A percentile compares a stretch with the other conserved stretches of the same genome.
Evolutionary conservation across 352 stramenopile species (phyloP).

Genomic region (Phytophthora kernoviae): DNA sequence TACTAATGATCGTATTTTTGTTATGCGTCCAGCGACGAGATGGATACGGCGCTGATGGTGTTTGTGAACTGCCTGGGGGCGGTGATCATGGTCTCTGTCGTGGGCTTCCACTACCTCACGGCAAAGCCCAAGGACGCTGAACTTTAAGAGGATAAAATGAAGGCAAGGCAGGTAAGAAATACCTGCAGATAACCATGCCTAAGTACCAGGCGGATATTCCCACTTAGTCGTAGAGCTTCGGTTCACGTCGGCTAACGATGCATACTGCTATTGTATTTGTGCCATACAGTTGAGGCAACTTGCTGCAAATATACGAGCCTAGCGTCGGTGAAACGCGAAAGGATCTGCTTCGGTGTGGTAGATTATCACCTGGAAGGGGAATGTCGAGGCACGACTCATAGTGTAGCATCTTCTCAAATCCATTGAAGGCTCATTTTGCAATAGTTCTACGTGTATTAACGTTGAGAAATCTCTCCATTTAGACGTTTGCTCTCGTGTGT

Average conservation of each 20-base stretch:
- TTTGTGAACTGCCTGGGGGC: conserved; percentile 90
- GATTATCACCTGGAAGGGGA: neutral
- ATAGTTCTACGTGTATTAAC: conserved; percentile 30
- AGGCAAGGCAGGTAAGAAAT: conserved; percentile 10
- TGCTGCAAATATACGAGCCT: neutral
- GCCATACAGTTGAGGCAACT: conserved; percentile 4
- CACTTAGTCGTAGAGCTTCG: too few species aligned
- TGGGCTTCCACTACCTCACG: conserved; percentile 90
- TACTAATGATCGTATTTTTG: conserved; percentile 14
- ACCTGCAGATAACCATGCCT: too few species aligned
- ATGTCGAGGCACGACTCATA: neutral
- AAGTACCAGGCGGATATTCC: neutral
- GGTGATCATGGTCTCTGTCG: conserved; percentile 88
- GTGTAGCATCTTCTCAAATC: neutral
- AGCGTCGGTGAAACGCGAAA: neutral
- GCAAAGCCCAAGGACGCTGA: conserved; percentile 82
- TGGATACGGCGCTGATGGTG: conserved; percentile 86
- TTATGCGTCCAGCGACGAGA: conserved; percentile 67
- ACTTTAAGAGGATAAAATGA: conserved; percentile 43
- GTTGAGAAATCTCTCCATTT: conserved; percentile 18
- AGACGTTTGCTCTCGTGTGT: neutral
- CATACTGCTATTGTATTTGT: neutral
- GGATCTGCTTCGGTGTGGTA: too few species aligned
- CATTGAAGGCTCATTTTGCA: conserved; percentile 17
- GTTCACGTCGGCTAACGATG: neutral